Evolutionary conservation across 2,329 filamentous ascomycete species (phyloP), one percentile per base, ranked within the genome.

Genomic region (Epichloe sibirici): DNA sequence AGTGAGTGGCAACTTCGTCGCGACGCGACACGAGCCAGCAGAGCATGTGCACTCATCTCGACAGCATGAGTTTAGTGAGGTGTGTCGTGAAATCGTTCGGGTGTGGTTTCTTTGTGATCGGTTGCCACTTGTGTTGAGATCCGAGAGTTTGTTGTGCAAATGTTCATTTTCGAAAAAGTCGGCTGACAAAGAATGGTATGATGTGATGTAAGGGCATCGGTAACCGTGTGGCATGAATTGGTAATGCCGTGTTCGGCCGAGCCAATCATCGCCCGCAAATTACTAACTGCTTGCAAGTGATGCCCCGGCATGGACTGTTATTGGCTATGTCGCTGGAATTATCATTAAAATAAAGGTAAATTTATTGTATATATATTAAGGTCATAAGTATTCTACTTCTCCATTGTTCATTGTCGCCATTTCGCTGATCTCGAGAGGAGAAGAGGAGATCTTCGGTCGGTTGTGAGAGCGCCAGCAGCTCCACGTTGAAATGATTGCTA

Each of bases 41-140:
- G 67, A 60, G 64, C 58, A 59, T 69, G 63, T 45, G 67, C 63
- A 60, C 67, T 77, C 75, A 79, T 78, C 48, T 46, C 57, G 51
- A 57, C 53, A 55, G 59, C 63, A 66, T 67, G 57, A 13, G 31
- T 4, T 17, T 12, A 9, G 15, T 43, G 40, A 4, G 6, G n/a
- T 9, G 15, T n/a, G 2, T 15, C 8, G 15, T 40, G 2, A 6
- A 4, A 8, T 23, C n/a, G 6, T 12, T 34, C 35, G 28, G n/a
- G 25, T n/a, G 43, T 13, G 35, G n/a, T 28, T 25, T 49, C 17
- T 38, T 25, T 44, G 23, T 34, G 23, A 31, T 31, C 25, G 21
- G 11, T 15, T 39, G 51, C 17, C 9, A 13, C 23, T 21, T 37
- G 13, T 28, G 17, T 28, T 17, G 5, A 37, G 15, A 6, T 31